These are phyloP conservation scores for Neoscytalidium dimidiatum DNA, from an alignment of 2,329 filamentous ascomycete species.

Conservation along the genomic window DNA sequence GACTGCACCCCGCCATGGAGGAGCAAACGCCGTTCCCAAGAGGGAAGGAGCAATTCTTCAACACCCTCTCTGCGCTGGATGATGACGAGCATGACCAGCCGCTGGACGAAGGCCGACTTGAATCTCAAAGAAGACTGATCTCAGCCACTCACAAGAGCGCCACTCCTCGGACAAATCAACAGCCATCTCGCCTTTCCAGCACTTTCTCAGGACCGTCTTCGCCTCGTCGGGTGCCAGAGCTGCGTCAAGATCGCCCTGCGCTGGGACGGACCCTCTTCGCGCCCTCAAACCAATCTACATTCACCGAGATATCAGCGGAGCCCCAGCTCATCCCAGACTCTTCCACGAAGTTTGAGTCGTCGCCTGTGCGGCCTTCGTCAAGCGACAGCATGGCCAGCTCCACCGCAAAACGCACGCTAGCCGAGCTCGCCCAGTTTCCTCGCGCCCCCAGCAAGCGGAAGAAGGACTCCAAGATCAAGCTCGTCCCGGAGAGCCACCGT, in stretches of 20 bases:
- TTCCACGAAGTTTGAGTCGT: neutral
- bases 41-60: conserved; percentile 27
- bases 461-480: conserved; percentile 32
- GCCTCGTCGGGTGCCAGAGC: neutral
- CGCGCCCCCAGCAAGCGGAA: conserved; percentile 34
- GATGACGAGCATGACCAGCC: conserved; percentile 23
- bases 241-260: neutral
- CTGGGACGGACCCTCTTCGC: neutral
- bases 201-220: neutral
- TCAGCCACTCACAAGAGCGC: neutral
- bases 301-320: neutral
- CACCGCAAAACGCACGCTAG: neutral
- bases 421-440: conserved; percentile 24
- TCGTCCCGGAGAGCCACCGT: conserved; percentile 34
- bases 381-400: neutral
- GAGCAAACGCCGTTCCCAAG: neutral
- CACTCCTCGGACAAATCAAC: neutral
- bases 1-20: neutral
- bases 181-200: neutral
- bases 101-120: conserved; percentile 25
- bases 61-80: conserved; percentile 25
- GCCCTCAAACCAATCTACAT: neutral
- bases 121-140: conserved; percentile 24
- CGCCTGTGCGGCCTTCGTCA: neutral
- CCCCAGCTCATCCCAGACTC: neutral